Conservation (phyloP, 164 flowering plant species). For the Nelumbo lutea region DNA sequence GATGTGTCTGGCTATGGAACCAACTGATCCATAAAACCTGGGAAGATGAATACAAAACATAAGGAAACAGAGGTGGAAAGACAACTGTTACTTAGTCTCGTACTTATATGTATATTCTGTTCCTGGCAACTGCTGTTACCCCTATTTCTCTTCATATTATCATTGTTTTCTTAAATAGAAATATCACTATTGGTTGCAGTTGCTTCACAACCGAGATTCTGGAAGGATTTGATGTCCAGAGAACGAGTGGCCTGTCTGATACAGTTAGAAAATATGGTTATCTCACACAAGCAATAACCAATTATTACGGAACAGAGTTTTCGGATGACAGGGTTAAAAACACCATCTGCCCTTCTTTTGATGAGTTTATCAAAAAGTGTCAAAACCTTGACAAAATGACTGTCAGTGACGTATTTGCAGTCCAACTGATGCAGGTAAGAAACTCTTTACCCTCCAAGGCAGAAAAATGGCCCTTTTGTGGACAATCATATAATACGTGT, state of each 20-base stretch:
- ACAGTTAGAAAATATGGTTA: constrained; percentile 73
- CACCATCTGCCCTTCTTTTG: constrained; percentile 49
- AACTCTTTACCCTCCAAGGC: neutral
- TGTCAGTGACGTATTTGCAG: constrained; percentile 81
- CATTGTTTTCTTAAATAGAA: neutral
- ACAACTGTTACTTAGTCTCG: too few species aligned
- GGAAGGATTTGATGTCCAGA: constrained; percentile 94
- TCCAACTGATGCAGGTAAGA: constrained; percentile 94
- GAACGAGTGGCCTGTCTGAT: constrained; percentile 78
- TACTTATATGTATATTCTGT: neutral
- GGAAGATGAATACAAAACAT: too few species aligned
- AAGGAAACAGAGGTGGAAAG: too few species aligned
- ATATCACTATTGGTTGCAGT: constrained; percentile 32
- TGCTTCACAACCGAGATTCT: constrained; percentile 97
- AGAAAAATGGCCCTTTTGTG: too few species aligned
- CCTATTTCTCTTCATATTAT: neutral
- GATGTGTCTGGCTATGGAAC: too few species aligned
- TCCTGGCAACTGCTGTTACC: neutral
- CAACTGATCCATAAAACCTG: too few species aligned
- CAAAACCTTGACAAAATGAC: constrained; percentile 85
- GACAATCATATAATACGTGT: neutral
- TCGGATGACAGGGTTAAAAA: constrained; percentile 18
- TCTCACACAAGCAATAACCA: constrained; percentile 66
- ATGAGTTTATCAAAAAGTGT: constrained; percentile 61
- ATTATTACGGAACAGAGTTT: constrained; percentile 39